Conservation (phyloP, 768 basidiomycete species). For the Macrolepiota dolichaula region DNA sequence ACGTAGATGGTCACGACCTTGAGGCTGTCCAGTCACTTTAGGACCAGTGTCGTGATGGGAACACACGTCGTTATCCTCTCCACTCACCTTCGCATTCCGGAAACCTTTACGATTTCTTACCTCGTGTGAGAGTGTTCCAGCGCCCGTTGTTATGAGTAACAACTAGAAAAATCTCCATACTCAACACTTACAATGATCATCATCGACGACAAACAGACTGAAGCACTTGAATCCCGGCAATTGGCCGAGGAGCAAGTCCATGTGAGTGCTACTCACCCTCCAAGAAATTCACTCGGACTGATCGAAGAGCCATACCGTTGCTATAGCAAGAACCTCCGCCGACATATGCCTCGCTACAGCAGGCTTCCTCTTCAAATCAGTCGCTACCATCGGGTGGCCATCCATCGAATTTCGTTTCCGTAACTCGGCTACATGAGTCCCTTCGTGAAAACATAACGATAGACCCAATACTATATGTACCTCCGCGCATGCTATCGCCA, state of each 20-base stretch:
- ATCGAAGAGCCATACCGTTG: not conserved
- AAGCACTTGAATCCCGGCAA: conserved; percentile 21
- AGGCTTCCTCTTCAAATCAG: conserved; percentile 5
- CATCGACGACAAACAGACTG: conserved; percentile 25
- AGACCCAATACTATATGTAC: conserved; percentile 27
- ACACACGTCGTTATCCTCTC: not conserved
- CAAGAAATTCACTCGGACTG: not conserved
- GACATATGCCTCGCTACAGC: conserved; percentile 27
- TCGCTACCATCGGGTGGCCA: conserved; percentile 10
- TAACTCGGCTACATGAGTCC: conserved; percentile 22
- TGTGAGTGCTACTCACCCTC: conserved; percentile 10
- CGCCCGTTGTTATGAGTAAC: conserved; percentile 8
- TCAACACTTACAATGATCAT: conserved; percentile 19
- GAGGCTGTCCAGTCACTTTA: conserved; percentile 5
- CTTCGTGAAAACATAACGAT: conserved; percentile 26
- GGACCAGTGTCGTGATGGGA: conserved; percentile 1
- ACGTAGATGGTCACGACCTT: not conserved
- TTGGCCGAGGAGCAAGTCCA: conserved; percentile 23
- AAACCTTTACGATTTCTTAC: not conserved
- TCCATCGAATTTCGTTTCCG: conserved; percentile 24
- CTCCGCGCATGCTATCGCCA: conserved; percentile 22
- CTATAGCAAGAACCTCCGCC: conserved; percentile 27
- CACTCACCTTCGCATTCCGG: not conserved
- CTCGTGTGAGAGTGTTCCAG: not conserved
- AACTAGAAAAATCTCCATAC: not conserved